phyloP scores from a whole-genome alignment of 1,284 basidiomycete species.

The Marasmius oreades region DNA sequence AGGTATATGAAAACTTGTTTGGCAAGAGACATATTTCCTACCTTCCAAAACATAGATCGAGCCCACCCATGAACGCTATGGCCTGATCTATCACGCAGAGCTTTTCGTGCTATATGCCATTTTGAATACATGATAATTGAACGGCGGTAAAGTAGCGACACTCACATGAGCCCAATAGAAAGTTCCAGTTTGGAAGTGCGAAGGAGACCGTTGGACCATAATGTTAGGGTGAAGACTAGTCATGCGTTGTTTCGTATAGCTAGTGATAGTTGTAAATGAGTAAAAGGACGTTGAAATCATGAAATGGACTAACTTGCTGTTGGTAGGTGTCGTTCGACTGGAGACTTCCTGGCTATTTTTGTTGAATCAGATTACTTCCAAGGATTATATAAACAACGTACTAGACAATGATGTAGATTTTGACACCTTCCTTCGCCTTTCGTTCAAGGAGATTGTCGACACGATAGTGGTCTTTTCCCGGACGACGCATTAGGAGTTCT shows the following conservation, averaged over 20 bases:
- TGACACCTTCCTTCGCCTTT: constrained; percentile 95
- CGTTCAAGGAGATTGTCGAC: constrained; percentile 86
- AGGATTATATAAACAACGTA: constrained; percentile 30
- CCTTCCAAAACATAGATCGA: constrained; percentile 91
- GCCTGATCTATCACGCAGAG: constrained; percentile 96
- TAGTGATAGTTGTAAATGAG: constrained; percentile 26
- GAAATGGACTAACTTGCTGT: constrained; percentile 66
- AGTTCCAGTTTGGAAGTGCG: constrained; percentile 96
- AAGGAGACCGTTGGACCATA: constrained; percentile 95
- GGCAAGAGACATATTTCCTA: constrained; percentile 22
- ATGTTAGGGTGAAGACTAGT: constrained; percentile 88
- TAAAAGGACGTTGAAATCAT: background rate
- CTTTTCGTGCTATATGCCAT: constrained; percentile 81
- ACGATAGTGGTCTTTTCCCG: constrained; percentile 83
- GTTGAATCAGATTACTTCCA: background rate
- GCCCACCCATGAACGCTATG: constrained; percentile 97
- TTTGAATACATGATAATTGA: constrained; percentile 3
- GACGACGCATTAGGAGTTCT: constrained; percentile 85
- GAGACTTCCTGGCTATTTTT: constrained; percentile 86
- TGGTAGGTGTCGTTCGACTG: constrained; percentile 91
- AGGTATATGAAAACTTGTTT: constrained; percentile 1
- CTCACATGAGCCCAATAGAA: constrained; percentile 97
- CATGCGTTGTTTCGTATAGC: constrained; percentile 92
- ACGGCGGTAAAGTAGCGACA: constrained; percentile 8
- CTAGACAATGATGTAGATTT: constrained; percentile 96